Base-by-base conservation (phyloP, 805 yeast genomes). In the Lachancea thermotolerans region DNA sequence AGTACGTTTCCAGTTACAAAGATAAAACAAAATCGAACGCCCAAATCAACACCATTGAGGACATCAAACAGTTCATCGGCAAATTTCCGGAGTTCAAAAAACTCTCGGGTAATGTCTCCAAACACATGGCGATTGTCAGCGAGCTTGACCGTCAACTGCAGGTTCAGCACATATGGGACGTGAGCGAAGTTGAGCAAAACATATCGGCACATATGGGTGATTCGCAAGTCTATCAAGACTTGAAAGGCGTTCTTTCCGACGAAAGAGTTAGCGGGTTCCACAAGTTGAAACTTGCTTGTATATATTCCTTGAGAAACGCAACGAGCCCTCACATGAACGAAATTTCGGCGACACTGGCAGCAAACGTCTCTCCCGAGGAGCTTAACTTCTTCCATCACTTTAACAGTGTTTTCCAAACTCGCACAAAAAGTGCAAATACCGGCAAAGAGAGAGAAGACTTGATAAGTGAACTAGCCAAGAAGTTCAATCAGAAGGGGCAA, bases 41-140 rank as follows among this genome's bases (percentile, higher is more conserved):
- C 39, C 79, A 81, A 49, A 74, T 91, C 50, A 81, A 81, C 51
- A 81, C 93, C 32, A 79, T 93, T 38, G 80, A 85, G 15, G 99
- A 93, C 57, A 85, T 93, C 79, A 93, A 91, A 64, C 79, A 81
- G 55, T 86, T 91, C 57, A 80, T 93, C 46, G 96, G 90, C 47
- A 87, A 87, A 50, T 89, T 85, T 57, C 99, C 99, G 1, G 99
- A 93, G 61, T 90, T 86, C 62, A 82, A 88, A 53, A 88, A 85
- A 59, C 70, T 91, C 30, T 85, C 95, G 10, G 81, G 87, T 30
- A 91, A 90, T 60, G 88, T 93, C 10, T 77, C 95, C 28, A 93
- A 91, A 58, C 99, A 93, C 65, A 89, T 93, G 75, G 79, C 95
- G 16, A 72, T 93, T 17, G 90, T 91, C 7, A 78, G 91, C 18